Evolutionary conservation across 1,139 yeast species (phyloP).

Genomic region (Groenewaldozyma sp.): DNA sequence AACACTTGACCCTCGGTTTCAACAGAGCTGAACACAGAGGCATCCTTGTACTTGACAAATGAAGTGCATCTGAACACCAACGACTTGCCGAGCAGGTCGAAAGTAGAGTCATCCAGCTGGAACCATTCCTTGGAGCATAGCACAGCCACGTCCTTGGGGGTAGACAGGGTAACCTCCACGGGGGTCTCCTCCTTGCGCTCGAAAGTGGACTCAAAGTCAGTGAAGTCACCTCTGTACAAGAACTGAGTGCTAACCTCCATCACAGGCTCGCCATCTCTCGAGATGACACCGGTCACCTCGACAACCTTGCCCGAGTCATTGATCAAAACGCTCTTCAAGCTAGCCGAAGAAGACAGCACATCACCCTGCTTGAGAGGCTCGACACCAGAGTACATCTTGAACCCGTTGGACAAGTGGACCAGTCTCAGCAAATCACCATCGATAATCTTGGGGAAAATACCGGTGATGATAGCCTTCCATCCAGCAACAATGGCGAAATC

Average conservation of each 20-base stretch:
- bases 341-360: constrained; percentile 71
- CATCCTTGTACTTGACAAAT: constrained; percentile 69
- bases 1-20: constrained; percentile 76
- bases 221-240: constrained; percentile 90
- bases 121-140: constrained; percentile 97
- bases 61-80: constrained; percentile 88
- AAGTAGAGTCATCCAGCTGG: constrained; percentile 59
- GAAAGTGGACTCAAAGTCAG: constrained; percentile 87
- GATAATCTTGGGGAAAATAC: constrained; percentile 90
- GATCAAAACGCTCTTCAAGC: constrained; percentile 79
- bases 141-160: constrained; percentile 87
- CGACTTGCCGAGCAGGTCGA: constrained; percentile 68
- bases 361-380: constrained; percentile 86
- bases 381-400: constrained; percentile 89
- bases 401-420: constrained; percentile 92
- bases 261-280: constrained; percentile 67
- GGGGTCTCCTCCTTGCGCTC: constrained; percentile 83
- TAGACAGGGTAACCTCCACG: constrained; percentile 60
- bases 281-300: constrained; percentile 85
- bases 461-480: constrained; percentile 96
- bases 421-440: constrained; percentile 93
- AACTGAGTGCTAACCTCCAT: constrained; percentile 93
- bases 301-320: constrained; percentile 93
- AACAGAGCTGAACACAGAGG: constrained; percentile 68
- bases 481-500: constrained; percentile 98